phyloP scores from a whole-genome alignment of 495 filamentous ascomycete genomes.

The Neurospora sp. region DNA sequence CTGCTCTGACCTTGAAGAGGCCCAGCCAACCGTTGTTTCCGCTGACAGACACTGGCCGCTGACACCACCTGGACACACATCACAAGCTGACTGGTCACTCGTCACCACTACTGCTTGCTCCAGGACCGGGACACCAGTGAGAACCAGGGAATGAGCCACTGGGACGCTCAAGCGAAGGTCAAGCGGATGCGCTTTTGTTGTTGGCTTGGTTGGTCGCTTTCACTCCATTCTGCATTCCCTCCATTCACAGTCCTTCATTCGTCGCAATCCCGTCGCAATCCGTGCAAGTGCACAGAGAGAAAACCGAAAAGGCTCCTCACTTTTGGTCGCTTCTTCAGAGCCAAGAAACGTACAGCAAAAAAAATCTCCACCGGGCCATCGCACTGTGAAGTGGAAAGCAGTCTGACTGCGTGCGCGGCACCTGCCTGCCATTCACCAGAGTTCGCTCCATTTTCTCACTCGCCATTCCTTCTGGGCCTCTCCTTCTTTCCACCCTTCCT shows the following conservation, averaged over 20 bases:
- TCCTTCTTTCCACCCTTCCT: slow-evolving; percentile 3
- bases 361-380: neutral
- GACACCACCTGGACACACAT: slow-evolving; percentile 18
- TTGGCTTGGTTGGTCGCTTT: neutral
- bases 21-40: neutral
- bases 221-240: neutral
- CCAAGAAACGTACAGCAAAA: neutral
- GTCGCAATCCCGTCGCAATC: neutral
- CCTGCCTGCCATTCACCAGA: neutral
- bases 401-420: neutral
- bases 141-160: neutral
- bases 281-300: neutral
- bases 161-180: neutral
- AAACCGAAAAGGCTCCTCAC: neutral
- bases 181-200: neutral
- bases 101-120: slow-evolving; percentile 8
- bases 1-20: neutral
- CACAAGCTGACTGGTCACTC: slow-evolving; percentile 23
- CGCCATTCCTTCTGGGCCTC: slow-evolving; percentile 9
- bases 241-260: neutral
- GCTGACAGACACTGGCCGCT: neutral
- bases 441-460: neutral
- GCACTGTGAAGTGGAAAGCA: neutral
- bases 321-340: neutral
- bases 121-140: neutral